Percentiles rank a stretch among this genome's conserved stretches.
phyloP scores from a whole-genome alignment of 2,329 filamentous ascomycete genomes.

The Paecilomyces dactylethromorphus region DNA sequence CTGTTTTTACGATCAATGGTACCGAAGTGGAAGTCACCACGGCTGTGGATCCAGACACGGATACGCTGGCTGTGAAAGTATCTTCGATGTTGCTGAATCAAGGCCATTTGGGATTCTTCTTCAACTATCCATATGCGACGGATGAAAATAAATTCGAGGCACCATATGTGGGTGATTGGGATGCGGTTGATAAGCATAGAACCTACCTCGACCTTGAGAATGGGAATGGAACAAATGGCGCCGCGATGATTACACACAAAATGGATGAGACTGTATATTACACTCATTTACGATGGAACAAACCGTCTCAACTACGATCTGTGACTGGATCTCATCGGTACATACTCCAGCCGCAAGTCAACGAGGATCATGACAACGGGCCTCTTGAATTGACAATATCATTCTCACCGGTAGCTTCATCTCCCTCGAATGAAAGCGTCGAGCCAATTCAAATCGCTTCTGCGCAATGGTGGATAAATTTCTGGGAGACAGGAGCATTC shows the following conservation, averaged over 20 bases:
- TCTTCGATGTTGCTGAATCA: slow-evolving; percentile 35
- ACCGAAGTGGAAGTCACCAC: slow-evolving; percentile 38
- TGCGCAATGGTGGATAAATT: slow-evolving; percentile 41
- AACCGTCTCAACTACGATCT: slow-evolving; percentile 27
- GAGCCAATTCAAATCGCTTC: slow-evolving; percentile 25
- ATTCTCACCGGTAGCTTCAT: slow-evolving; percentile 22
- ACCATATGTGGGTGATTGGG: slow-evolving; percentile 49
- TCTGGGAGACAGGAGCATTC: slow-evolving; percentile 48
- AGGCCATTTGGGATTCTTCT: slow-evolving; percentile 40
- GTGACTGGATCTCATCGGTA: slow-evolving; percentile 39
- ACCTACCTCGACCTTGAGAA: slow-evolving; percentile 24
- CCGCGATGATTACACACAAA: slow-evolving; percentile 38
- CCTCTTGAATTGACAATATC: slow-evolving; percentile 24
- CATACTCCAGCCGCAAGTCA: slow-evolving; percentile 20
- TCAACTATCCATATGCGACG: slow-evolving; percentile 48
- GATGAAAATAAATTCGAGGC: slow-evolving; percentile 48
- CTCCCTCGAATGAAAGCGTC: slow-evolving; percentile 14
- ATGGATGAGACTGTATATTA: slow-evolving; percentile 40
- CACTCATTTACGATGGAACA: slow-evolving; percentile 34
- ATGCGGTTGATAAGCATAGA: slow-evolving; percentile 40
- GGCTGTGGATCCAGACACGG: slow-evolving; percentile 39
- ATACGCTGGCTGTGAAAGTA: slow-evolving; percentile 41
- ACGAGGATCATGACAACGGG: slow-evolving; percentile 7
- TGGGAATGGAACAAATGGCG: slow-evolving; percentile 11
- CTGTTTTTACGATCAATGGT: slow-evolving; percentile 39